These are phyloP conservation scores for Chrysoporthe puriensis DNA, from an alignment of 2,329 filamentous ascomycete genomes.

Conservation along the genomic window DNA sequence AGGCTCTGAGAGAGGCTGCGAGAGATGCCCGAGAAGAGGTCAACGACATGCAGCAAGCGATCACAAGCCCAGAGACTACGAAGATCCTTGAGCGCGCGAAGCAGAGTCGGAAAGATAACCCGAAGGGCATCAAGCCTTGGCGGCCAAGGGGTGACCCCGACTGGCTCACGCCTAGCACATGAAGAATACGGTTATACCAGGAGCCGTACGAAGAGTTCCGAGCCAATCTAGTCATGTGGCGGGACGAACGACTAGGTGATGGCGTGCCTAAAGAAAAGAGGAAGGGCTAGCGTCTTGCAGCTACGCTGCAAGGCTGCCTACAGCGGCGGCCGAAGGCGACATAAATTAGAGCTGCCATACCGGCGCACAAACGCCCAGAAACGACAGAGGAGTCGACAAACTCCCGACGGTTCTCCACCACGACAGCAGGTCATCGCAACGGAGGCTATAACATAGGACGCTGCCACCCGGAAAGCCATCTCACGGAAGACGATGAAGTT, in stretches of 20 bases:
- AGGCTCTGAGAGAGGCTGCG: conserved; percentile 34
- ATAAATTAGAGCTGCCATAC: not conserved
- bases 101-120: conserved; percentile 58
- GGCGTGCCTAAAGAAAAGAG: not conserved
- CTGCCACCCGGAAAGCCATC: not conserved
- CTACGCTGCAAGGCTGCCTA: not conserved
- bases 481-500: not conserved
- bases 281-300: not conserved
- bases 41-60: conserved; percentile 52
- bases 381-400: not conserved
- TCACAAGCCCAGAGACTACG: conserved; percentile 50
- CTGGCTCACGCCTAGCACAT: conserved; percentile 48
- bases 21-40: conserved; percentile 54
- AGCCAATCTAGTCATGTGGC: not conserved
- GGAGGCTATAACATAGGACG: not conserved
- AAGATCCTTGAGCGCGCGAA: conserved; percentile 56
- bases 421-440: not conserved
- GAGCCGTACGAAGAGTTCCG: conserved; percentile 28
- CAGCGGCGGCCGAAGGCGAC: not conserved
- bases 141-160: conserved; percentile 61
- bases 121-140: conserved; percentile 63
- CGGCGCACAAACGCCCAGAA: not conserved
- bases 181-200: conserved; percentile 25
- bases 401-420: not conserved
- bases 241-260: not conserved